Evolutionary conservation across 306 rosid genomes (phyloP).

Genomic region (Pueraria montana): DNA sequence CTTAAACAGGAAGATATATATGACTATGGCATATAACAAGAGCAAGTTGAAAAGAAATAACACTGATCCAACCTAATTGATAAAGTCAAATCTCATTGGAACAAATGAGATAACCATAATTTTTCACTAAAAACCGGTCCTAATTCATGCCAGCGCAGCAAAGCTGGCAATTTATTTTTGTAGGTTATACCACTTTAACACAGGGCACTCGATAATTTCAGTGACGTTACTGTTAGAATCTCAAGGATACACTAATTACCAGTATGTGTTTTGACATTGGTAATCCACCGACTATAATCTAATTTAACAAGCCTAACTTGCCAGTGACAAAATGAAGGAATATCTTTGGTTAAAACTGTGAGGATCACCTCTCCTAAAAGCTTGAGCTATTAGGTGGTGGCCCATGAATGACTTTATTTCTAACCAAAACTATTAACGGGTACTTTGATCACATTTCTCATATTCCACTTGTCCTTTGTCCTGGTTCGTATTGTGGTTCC

Average conservation of each 20-base stretch:
- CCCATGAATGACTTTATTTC: neutral
- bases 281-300: constrained; percentile 12
- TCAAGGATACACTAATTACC: constrained; percentile 17
- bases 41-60: constrained; percentile 6
- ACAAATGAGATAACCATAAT: constrained; percentile 1
- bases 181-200: neutral
- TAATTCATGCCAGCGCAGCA: neutral
- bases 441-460: constrained; percentile 54
- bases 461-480: constrained; percentile 48
- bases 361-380: neutral
- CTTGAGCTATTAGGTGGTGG: neutral
- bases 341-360: constrained; percentile 48
- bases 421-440: neutral
- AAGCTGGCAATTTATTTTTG: neutral
- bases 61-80: constrained; percentile 10
- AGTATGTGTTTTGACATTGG: constrained; percentile 6
- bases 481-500: constrained; percentile 52
- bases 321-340: constrained; percentile 41
- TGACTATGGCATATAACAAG: neutral
- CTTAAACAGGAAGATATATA: constrained; percentile 4
- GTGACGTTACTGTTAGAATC: neutral
- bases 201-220: neutral
- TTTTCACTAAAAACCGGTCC: neutral
- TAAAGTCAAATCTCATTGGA: constrained; percentile 7
- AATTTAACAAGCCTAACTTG: constrained; percentile 37